Evolutionary conservation across 1,139 yeast species (phyloP).

Genomic region (Taphrina flavorubra): DNA sequence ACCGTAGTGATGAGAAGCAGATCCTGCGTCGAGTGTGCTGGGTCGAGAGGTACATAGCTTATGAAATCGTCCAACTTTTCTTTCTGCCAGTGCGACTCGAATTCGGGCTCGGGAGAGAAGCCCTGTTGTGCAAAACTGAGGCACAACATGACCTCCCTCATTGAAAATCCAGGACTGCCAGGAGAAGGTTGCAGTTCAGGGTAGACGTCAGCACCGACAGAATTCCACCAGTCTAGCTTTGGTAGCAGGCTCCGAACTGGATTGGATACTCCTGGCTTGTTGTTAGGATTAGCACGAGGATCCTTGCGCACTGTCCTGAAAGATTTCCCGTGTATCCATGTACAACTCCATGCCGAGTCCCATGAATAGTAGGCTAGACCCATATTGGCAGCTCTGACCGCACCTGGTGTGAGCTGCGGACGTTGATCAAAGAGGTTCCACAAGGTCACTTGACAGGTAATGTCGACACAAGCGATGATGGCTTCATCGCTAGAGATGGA

Average conservation of each 20-base stretch:
- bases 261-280: neutral
- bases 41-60: neutral
- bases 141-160: constrained; percentile 14
- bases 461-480: constrained; percentile 17
- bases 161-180: neutral
- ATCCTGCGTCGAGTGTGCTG: neutral
- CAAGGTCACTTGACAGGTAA: constrained; percentile 8
- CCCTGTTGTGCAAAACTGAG: constrained; percentile 14
- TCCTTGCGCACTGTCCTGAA: constrained; percentile 1
- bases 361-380: neutral
- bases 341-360: constrained; percentile 16
- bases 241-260: constrained; percentile 4
- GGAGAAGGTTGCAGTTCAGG: constrained; percentile 6
- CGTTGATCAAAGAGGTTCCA: neutral
- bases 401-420: neutral
- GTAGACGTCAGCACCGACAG: constrained; percentile 21
- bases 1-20: constrained; percentile 8
- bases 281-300: neutral
- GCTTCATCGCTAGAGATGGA: constrained; percentile 8
- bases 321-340: neutral
- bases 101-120: neutral
- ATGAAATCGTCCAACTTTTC: neutral
- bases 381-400: neutral
- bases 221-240: constrained; percentile 15
- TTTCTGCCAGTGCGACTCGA: constrained; percentile 20